Percentiles rank a stretch among this genome's conserved stretches.
Conservation (phyloP, 257 asterid genomes). For the Lycium ferocissimum region DNA sequence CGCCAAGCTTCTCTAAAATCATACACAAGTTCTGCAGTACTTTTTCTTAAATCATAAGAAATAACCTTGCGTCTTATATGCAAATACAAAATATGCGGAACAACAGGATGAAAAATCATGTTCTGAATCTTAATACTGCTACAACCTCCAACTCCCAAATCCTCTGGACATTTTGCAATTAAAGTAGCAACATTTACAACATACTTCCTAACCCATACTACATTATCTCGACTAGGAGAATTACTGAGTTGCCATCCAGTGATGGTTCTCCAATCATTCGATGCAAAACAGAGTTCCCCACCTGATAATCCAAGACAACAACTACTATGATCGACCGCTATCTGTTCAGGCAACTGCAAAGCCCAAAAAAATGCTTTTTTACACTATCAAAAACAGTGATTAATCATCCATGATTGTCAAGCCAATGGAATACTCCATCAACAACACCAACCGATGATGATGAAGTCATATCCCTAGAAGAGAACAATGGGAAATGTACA, state of each 20-base stretch:
- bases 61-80: background rate
- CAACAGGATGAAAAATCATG: background rate
- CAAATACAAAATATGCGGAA: background rate
- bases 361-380: background rate
- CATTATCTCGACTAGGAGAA: background rate
- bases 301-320: background rate
- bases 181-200: no score
- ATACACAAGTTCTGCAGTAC: background rate
- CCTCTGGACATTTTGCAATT: no score
- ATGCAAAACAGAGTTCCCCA: background rate
- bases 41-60: background rate
- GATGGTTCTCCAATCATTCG: background rate
- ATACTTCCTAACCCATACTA: no score
- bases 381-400: background rate
- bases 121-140: no score
- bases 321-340: background rate
- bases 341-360: background rate
- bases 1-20: conserved; percentile 4
- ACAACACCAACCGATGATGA: background rate
- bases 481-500: no score
- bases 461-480: background rate
- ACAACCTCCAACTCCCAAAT: no score
- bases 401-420: background rate
- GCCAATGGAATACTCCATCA: background rate
- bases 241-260: background rate